Evolutionary conservation across 2,329 filamentous ascomycete species (phyloP).

Genomic region (Ilyonectria destructans): DNA sequence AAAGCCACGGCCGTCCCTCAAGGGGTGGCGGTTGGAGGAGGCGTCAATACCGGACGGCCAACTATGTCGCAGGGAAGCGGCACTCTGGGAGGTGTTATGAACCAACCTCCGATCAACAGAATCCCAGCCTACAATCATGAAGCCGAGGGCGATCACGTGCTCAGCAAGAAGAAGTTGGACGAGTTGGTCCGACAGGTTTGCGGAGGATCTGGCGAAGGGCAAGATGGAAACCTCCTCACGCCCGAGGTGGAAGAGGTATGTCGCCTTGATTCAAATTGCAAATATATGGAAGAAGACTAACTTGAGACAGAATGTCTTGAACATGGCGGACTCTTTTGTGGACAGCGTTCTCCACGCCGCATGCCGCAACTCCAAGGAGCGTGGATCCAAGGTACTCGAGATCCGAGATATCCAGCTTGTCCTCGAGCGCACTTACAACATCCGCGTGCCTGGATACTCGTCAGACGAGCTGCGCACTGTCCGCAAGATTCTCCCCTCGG

Average conservation of each 20-base stretch:
- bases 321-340: constrained; percentile 94
- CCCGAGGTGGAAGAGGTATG: constrained; percentile 96
- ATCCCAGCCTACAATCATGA: constrained; percentile 90
- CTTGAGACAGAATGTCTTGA: constrained; percentile 81
- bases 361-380: constrained; percentile 93
- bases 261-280: constrained; percentile 8
- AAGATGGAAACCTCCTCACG: constrained; percentile 83
- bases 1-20: constrained; percentile 79
- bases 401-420: constrained; percentile 89
- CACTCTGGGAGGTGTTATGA: constrained; percentile 85
- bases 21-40: constrained; percentile 80
- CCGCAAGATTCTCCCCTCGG: constrained; percentile 90
- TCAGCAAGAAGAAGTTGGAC: constrained; percentile 98
- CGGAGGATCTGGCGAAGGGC: constrained; percentile 81
- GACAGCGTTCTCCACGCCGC: constrained; percentile 91
- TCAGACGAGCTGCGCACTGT: constrained; percentile 96
- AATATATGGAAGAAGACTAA: constrained; percentile 37
- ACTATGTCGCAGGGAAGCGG: constrained; percentile 86
- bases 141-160: constrained; percentile 90
- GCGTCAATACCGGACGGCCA: constrained; percentile 78
- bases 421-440: constrained; percentile 89
- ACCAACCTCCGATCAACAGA: constrained; percentile 87
- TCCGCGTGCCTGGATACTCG: constrained; percentile 93
- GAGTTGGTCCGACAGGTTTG: constrained; percentile 96
- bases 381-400: constrained; percentile 91